Base-by-base conservation (phyloP, 2,329 filamentous ascomycete genomes). In the Cladobotryum protrusum region DNA sequence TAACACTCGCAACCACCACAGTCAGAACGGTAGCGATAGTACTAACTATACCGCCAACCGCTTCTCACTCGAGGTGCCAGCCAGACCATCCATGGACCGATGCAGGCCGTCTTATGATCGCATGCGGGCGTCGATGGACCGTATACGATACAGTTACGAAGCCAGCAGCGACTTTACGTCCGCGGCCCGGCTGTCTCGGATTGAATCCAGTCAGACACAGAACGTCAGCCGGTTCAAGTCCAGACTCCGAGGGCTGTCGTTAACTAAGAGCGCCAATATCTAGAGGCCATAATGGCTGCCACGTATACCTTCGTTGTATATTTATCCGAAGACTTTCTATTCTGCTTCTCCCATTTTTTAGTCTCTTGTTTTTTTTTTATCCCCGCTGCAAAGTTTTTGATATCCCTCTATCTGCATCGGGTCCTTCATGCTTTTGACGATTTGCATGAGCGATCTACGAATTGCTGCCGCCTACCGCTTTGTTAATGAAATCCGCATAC, bases 1-100 rank as follows among this genome's bases (percentile, higher is more conserved):
- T 41, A 92, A 87, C 32, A 67, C 67, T 18, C 86, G 93, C 64
- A 92, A 83, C 56, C 75, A 90, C 57, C 85, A 85, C 45, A 93
- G 88, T 61, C 89, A 95, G 64, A 95, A 92, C 59, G 89, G 90
- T 53, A 96, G 91, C 70, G 91, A 96, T 67, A 92, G 89, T 54
- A 96, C 93, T 45, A 91, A 95, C 60, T 95, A 90, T 67, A 95
- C 89, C 18, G 73, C 77, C 45, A 80, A 82, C 59, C 78, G 83
- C 54, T 72, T 75, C 57, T 84, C 84, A 14, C 65, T 82, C 20
- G 59, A 61, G 14, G 48, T 54, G 7, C 54, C 60, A 43, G 69
- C 63, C 40, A 71, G 80, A 24, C 78, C 76, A 20, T 85, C 83
- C 5, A 74, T 82, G 39, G 86, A 90, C 55, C 78, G 85, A 53